Conservation (phyloP, 2,329 filamentous ascomycete genomes). For the Trichoderma sp. region DNA sequence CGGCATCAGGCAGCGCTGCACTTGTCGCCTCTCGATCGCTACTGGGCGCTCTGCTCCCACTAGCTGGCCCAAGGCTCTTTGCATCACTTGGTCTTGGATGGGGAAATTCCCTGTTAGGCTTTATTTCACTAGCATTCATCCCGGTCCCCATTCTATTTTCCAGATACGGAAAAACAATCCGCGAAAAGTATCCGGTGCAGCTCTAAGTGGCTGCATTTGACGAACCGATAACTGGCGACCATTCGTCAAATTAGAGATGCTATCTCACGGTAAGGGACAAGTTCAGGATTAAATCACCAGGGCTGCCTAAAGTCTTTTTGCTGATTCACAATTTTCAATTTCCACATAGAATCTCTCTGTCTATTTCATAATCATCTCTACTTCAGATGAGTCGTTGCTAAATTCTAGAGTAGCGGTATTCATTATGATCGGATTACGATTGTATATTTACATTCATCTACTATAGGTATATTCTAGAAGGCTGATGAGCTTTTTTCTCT, state of each 20-base stretch:
- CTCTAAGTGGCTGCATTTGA: neutral
- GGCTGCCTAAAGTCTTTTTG: neutral
- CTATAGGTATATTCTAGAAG: neutral
- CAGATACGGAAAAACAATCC: neutral
- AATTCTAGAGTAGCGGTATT: no score
- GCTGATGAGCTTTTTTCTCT: neutral
- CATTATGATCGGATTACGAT: neutral
- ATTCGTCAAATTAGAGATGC: neutral
- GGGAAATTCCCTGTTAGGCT: neutral
- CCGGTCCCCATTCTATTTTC: neutral
- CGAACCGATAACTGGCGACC: neutral
- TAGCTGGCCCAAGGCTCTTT: neutral
- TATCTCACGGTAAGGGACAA: neutral
- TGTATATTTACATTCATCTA: neutral
- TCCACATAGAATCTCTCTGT: no score
- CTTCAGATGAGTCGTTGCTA: no score
- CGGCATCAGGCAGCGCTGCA: neutral
- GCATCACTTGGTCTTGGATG: neutral
- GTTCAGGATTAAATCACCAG: neutral
- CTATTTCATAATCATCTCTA: no score
- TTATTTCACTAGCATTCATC: slow-evolving; percentile 4
- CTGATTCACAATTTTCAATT: no score
- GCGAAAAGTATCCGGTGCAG: neutral
- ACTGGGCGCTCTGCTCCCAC: neutral
- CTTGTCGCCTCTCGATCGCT: neutral